phyloP scores from a whole-genome alignment of 192 early-diverging fungal species.

The Mortierella hygrophila region DNA sequence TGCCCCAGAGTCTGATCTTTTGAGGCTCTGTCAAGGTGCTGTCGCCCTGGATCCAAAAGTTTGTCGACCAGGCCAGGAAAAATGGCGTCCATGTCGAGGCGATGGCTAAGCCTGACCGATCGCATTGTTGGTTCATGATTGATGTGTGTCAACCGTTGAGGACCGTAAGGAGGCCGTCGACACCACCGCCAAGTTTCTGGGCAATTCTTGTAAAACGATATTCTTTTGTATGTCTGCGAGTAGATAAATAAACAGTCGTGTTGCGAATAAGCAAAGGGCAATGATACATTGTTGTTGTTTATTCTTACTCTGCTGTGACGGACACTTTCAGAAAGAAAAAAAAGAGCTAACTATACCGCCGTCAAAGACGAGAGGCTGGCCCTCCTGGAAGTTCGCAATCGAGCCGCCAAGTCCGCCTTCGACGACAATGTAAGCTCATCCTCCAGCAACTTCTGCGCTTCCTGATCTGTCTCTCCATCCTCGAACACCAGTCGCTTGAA shows the following conservation, averaged over 20 bases:
- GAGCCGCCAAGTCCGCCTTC: background rate
- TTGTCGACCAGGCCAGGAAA: background rate
- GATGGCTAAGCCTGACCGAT: background rate
- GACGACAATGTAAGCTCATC: background rate
- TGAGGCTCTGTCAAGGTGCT: background rate
- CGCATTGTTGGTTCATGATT: background rate
- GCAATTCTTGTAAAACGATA: background rate
- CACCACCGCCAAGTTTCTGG: background rate
- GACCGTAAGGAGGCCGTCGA: background rate
- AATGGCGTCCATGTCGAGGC: background rate
- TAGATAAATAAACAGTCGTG: too few relatives aligned
- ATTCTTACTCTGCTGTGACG: background rate
- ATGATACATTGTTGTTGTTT: background rate
- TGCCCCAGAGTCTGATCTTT: background rate
- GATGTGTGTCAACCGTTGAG: background rate
- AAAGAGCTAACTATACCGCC: background rate
- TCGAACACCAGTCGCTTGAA: background rate
- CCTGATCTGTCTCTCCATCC: background rate
- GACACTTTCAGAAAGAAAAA: background rate
- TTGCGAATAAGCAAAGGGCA: too few relatives aligned
- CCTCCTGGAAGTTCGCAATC: background rate
- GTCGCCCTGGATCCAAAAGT: background rate
- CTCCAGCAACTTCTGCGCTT: background rate
- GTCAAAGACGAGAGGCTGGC: background rate
- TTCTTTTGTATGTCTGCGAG: too few relatives aligned